Evolutionary conservation across 768 basidiomycete species (phyloP).

Genomic region (Dacryopinax primogenitus): DNA sequence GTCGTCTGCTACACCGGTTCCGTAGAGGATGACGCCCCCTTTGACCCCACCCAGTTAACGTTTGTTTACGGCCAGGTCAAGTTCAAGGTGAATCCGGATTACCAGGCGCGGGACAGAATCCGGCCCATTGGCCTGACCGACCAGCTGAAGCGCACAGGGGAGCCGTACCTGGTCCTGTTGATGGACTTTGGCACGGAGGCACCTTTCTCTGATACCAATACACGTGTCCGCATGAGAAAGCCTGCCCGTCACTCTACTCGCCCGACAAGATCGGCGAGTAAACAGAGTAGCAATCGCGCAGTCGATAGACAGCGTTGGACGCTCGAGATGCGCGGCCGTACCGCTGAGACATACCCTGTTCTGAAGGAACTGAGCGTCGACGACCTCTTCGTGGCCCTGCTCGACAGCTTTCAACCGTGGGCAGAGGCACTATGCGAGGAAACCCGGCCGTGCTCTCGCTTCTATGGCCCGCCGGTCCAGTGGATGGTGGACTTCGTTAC

Average conservation of each 20-base stretch:
- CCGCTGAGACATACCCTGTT: background rate
- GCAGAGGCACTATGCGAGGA: background rate
- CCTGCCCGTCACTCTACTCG: no score
- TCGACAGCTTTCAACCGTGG: no score
- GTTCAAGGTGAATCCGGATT: background rate
- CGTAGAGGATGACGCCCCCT: background rate
- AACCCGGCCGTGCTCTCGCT: background rate
- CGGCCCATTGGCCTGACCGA: background rate
- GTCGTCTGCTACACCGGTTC: background rate
- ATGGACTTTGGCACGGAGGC: background rate
- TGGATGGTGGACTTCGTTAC: background rate
- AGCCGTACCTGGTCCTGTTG: background rate
- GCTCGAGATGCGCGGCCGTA: background rate
- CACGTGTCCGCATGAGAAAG: no score
- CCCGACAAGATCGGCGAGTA: no score
- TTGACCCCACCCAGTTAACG: background rate
- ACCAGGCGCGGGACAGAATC: background rate
- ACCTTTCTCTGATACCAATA: background rate
- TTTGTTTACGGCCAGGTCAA: background rate
- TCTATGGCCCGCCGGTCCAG: background rate
- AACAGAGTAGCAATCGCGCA: background rate
- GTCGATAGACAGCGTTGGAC: background rate
- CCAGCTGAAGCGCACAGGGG: background rate
- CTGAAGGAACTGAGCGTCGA: background rate
- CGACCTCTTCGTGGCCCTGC: background rate